These are phyloP conservation scores for Torulaspora microellipsoides DNA, from an alignment of 805 yeast species.

Conservation along the genomic window DNA sequence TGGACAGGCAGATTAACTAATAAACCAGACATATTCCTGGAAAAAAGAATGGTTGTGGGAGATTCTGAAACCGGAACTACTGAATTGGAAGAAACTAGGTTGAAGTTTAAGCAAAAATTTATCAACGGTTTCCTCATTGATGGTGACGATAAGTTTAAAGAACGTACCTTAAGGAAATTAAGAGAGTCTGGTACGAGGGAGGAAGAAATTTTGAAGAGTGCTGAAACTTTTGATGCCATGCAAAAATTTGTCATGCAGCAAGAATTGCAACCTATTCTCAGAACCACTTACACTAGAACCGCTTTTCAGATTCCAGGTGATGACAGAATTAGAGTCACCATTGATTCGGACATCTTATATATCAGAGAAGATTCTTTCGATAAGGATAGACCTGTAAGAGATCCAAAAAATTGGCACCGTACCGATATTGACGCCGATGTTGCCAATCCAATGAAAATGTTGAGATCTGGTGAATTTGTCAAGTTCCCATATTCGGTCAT, in stretches of 20 bases:
- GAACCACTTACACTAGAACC: slow-evolving; percentile 84
- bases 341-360: slow-evolving; percentile 82
- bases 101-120: slow-evolving; percentile 75
- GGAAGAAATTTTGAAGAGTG: slow-evolving; percentile 47
- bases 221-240: slow-evolving; percentile 53
- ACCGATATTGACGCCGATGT: slow-evolving; percentile 79
- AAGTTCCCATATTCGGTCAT: slow-evolving; percentile 83
- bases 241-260: slow-evolving; percentile 59
- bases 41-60: slow-evolving; percentile 68
- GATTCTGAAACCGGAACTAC: slow-evolving; percentile 40
- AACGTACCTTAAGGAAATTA: slow-evolving; percentile 56
- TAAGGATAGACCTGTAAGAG: slow-evolving; percentile 78
- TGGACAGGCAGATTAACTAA: slow-evolving; percentile 85
- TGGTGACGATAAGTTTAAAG: slow-evolving; percentile 39
- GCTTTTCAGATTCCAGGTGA: slow-evolving; percentile 99
- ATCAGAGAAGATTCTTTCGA: slow-evolving; percentile 91
- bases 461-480: slow-evolving; percentile 80
- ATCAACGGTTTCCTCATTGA: slow-evolving; percentile 67
- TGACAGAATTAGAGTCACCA: slow-evolving; percentile 81
- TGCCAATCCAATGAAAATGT: slow-evolving; percentile 60
- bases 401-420: slow-evolving; percentile 88
- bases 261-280: slow-evolving; percentile 75
- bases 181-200: slow-evolving; percentile 55
- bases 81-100: slow-evolving; percentile 57
- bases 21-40: slow-evolving; percentile 74